These are phyloP conservation scores for Gomphus bonarii DNA, from an alignment of 1,284 basidiomycete species.

Conservation along the genomic window DNA sequence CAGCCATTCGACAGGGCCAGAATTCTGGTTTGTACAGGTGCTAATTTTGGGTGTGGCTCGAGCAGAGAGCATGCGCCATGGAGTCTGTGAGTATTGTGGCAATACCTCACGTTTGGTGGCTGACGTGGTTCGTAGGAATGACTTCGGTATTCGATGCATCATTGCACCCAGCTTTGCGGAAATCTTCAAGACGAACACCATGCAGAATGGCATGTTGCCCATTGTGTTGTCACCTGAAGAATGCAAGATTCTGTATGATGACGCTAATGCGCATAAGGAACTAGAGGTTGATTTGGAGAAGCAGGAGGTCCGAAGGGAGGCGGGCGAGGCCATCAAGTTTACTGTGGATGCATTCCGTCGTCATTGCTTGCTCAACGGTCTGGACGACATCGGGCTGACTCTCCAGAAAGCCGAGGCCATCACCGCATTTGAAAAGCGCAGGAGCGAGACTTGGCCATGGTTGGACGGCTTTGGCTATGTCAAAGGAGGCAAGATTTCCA, in stretches of 20 bases:
- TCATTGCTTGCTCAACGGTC: constrained; percentile 86
- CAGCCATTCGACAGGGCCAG: constrained; percentile 73
- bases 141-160: constrained; percentile 89
- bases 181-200: constrained; percentile 86
- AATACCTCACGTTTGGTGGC: not conserved
- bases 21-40: constrained; percentile 82
- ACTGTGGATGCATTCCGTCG: constrained; percentile 80
- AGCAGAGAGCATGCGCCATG: constrained; percentile 94
- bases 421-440: constrained; percentile 63
- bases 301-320: constrained; percentile 69
- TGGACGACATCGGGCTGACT: constrained; percentile 91
- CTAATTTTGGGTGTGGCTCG: constrained; percentile 93
- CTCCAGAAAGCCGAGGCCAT: constrained; percentile 69
- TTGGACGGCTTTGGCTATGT: constrained; percentile 84
- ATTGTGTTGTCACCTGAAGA: constrained; percentile 69
- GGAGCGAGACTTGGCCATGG: constrained; percentile 83
- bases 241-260: constrained; percentile 67
- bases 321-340: constrained; percentile 72
- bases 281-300: constrained; percentile 88
- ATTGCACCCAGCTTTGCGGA: constrained; percentile 94
- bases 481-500: constrained; percentile 61
- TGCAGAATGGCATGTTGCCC: constrained; percentile 96
- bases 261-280: constrained; percentile 73
- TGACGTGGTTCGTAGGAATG: constrained; percentile 46
- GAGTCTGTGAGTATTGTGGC: constrained; percentile 64